A percentile compares a stretch with the other conserved stretches of the same genome.
phyloP scores from a whole-genome alignment of 768 basidiomycete species.

The Vishniacozyma victoriae region DNA sequence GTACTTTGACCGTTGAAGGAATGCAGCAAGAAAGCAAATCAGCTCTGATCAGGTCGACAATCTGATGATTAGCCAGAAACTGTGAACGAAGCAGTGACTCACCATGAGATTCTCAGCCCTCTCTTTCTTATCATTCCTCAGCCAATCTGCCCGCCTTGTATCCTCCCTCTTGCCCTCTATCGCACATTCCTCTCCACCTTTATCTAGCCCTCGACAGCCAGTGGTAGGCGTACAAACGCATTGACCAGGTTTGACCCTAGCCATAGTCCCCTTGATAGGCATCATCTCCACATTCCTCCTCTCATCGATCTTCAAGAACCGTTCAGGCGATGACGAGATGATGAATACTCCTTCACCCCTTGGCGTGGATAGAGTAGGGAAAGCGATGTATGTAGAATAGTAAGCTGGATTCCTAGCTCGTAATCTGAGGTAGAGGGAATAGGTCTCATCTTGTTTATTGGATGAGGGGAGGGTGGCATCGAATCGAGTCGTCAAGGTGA shows the following conservation, averaged over 20 bases:
- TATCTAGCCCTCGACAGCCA: slow-evolving; percentile 56
- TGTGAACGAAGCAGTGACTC: slow-evolving; percentile 5
- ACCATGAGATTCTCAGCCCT: slow-evolving; percentile 92
- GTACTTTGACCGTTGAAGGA: slow-evolving; percentile 73
- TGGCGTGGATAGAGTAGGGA: slow-evolving; percentile 31
- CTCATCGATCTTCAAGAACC: slow-evolving; percentile 66
- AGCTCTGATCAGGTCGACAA: slow-evolving; percentile 90
- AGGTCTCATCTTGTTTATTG: slow-evolving; percentile 23
- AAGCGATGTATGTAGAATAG: slow-evolving; percentile 64
- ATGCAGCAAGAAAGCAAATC: slow-evolving; percentile 73
- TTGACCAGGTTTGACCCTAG: slow-evolving; percentile 45
- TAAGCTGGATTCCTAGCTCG: slow-evolving; percentile 79
- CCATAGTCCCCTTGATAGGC: slow-evolving; percentile 89
- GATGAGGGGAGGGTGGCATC: neutral
- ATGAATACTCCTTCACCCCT: slow-evolving; percentile 51
- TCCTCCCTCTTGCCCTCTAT: slow-evolving; percentile 25
- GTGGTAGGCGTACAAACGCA: slow-evolving; percentile 52
- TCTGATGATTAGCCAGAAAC: slow-evolving; percentile 44
- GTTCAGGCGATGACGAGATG: slow-evolving; percentile 82
- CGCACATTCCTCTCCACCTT: slow-evolving; percentile 52
- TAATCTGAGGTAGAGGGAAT: slow-evolving; percentile 50
- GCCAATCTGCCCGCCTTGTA: slow-evolving; percentile 23
- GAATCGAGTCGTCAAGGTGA: slow-evolving; percentile 66
- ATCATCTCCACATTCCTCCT: slow-evolving; percentile 68
- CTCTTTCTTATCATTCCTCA: slow-evolving; percentile 61